Conservation (phyloP, 805 yeast genomes). For the Candida manassasensis region DNA sequence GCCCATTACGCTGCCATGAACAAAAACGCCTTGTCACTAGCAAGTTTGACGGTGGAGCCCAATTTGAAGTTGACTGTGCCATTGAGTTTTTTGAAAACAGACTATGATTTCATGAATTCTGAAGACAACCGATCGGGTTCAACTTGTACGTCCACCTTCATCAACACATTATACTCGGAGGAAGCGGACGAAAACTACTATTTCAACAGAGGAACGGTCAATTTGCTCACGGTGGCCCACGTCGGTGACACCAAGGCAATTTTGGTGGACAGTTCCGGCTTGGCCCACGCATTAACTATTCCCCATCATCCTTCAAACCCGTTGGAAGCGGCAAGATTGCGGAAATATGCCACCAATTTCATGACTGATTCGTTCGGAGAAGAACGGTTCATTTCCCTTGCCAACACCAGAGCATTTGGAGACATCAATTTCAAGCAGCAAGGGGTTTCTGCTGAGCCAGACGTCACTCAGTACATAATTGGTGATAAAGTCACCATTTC, state of each 20-base stretch:
- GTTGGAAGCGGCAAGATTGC: conserved; percentile 66
- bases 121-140: conserved; percentile 52
- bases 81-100: conserved; percentile 61
- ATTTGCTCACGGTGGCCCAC: conserved; percentile 76
- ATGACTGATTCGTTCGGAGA: conserved; percentile 92
- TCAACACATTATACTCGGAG: conserved; percentile 45
- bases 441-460: conserved; percentile 93
- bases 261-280: conserved; percentile 75
- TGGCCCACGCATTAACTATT: conserved; percentile 71
- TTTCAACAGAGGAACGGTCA: conserved; percentile 62
- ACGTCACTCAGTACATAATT: conserved; percentile 60
- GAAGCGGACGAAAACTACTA: conserved; percentile 37
- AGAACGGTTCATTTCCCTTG: conserved; percentile 73
- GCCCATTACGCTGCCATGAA: conserved; percentile 25
- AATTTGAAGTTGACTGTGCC: conserved; percentile 61
- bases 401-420: conserved; percentile 94
- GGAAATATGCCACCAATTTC: conserved; percentile 55
- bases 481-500: conserved; percentile 47
- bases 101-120: conserved; percentile 49
- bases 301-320: conserved; percentile 87
- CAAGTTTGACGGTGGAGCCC: conserved; percentile 29
- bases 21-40: conserved; percentile 13
- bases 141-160: conserved; percentile 62
- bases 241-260: conserved; percentile 90
- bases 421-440: conserved; percentile 73